These are phyloP conservation scores for Pleurotus salmoneostramineus DNA, from an alignment of 768 basidiomycete genomes.

Conservation along the genomic window DNA sequence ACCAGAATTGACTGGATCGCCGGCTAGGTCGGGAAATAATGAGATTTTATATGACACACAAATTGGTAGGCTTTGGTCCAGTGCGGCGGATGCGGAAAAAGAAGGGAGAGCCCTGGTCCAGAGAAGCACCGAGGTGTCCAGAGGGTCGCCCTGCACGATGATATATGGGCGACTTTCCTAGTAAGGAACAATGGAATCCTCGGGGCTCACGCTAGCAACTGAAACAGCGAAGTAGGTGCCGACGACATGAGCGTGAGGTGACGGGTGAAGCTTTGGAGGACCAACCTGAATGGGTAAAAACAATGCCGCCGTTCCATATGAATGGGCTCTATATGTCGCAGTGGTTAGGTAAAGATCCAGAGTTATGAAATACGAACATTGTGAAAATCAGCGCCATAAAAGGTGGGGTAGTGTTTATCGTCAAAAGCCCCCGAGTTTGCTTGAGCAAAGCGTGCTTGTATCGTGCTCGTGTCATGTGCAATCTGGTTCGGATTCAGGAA, in stretches of 20 bases:
- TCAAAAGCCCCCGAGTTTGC: slow-evolving; percentile 31
- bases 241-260: too few relatives aligned
- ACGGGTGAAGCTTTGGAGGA: background rate
- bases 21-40: slow-evolving; percentile 27
- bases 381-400: slow-evolving; percentile 44
- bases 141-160: slow-evolving; percentile 43
- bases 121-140: slow-evolving; percentile 47
- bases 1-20: slow-evolving; percentile 34
- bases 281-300: slow-evolving; percentile 44
- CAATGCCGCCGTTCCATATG: slow-evolving; percentile 46
- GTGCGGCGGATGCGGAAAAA: slow-evolving; percentile 23
- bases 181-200: too few relatives aligned
- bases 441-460: slow-evolving; percentile 32
- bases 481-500: slow-evolving; percentile 22
- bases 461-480: slow-evolving; percentile 28
- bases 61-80: slow-evolving; percentile 47
- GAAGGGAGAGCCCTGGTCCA: slow-evolving; percentile 53
- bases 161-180: too few relatives aligned
- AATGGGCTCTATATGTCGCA: slow-evolving; percentile 30
- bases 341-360: background rate
- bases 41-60: slow-evolving; percentile 46
- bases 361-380: slow-evolving; percentile 27
- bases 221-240: background rate
- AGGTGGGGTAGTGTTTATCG: slow-evolving; percentile 49
- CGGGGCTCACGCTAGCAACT: slow-evolving; percentile 43